These are phyloP conservation scores for Penicillium macrosclerotiorum DNA, from an alignment of 495 filamentous ascomycete genomes.

Conservation along the genomic window DNA sequence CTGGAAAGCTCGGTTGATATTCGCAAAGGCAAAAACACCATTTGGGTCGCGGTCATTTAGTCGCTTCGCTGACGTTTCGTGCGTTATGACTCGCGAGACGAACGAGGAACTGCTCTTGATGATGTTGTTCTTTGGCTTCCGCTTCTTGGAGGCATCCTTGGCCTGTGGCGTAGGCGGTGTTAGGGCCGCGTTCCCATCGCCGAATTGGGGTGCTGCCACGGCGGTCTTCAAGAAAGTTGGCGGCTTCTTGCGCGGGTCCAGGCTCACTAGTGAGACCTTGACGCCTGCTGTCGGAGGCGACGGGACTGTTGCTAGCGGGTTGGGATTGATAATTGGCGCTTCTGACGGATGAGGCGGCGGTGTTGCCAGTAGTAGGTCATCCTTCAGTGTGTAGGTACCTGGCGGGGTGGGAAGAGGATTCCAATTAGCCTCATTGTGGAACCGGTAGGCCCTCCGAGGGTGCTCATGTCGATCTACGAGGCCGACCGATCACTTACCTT, in stretches of 20 bases:
- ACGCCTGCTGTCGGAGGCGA: constrained; percentile 79
- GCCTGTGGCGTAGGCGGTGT: constrained; percentile 41
- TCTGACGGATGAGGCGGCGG: constrained; percentile 95
- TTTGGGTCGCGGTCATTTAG: constrained; percentile 74
- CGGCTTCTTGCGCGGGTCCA: constrained; percentile 60
- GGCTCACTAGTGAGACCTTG: constrained; percentile 73
- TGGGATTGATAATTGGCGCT: constrained; percentile 77
- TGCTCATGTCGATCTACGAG: not conserved
- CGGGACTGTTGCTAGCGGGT: constrained; percentile 82
- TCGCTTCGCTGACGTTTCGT: constrained; percentile 75
- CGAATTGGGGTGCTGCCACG: constrained; percentile 66
- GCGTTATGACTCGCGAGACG: constrained; percentile 89
- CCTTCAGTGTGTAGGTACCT: constrained; percentile 87
- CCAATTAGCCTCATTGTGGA: constrained; percentile 15
- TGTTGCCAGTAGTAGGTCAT: constrained; percentile 88
- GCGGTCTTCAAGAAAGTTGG: constrained; percentile 46
- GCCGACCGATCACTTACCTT: constrained; percentile 58
- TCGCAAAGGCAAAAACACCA: constrained; percentile 86
- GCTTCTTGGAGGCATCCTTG: constrained; percentile 76
- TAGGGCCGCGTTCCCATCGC: constrained; percentile 80
- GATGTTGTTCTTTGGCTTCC: constrained; percentile 96
- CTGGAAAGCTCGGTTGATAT: constrained; percentile 90
- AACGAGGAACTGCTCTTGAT: constrained; percentile 97
- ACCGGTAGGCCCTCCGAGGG: constrained; percentile 4
- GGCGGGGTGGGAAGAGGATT: constrained; percentile 2